Evolutionary conservation across 768 basidiomycete genomes (phyloP), one percentile per base, ranked within the genome.

Genomic region (Cystofilobasidium bisporidii): DNA sequence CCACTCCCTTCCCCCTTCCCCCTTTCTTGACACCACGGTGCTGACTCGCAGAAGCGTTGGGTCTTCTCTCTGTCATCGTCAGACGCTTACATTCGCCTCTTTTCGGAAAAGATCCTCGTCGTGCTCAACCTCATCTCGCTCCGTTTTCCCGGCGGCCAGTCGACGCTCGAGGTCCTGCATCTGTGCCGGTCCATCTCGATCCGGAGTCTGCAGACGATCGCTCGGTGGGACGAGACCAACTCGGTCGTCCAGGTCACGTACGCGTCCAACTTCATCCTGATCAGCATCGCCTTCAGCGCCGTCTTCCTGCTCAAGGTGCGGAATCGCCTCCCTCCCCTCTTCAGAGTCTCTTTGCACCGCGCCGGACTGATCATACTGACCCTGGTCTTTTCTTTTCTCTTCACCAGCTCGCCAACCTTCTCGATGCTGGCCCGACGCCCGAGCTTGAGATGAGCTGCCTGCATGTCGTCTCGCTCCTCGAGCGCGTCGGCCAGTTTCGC

Each of bases 261-360:
- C 30, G 53, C 30, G 8, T 12, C 8, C 53, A 56, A 56, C 53
- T 30, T 56, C n/a, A n/a, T 56, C 53, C 8, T 56, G 18, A 18
- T 56, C 18, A 6, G 10, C 28, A 56, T 56, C 17, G 53, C 53
- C 6, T 56, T 56, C 53, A 30, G 28, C 28, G 28, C 53, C 28
- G 53, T 56, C 26, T 56, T 56, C 28, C 30, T 56, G 53, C 53
- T 56, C 53, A 56, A 56, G 50, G 50, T 53, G 50, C 10, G 50
- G n/a, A n/a, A n/a, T n/a, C n/a, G 17, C 14, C 43, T 4, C 9
- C 14, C 24, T 28, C 24, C 24, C 48, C 10, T 26, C 24, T 50
- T 50, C 48, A 11, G 12, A 10, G 20, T 22, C 48, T 50, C 20
- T 9, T 11, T 20, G 10, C 9, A 12, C 50, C 24, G 9, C n/a